Evolutionary conservation across 2,329 filamentous ascomycete species (phyloP).

Genomic region (Coniochaeta sp.): DNA sequence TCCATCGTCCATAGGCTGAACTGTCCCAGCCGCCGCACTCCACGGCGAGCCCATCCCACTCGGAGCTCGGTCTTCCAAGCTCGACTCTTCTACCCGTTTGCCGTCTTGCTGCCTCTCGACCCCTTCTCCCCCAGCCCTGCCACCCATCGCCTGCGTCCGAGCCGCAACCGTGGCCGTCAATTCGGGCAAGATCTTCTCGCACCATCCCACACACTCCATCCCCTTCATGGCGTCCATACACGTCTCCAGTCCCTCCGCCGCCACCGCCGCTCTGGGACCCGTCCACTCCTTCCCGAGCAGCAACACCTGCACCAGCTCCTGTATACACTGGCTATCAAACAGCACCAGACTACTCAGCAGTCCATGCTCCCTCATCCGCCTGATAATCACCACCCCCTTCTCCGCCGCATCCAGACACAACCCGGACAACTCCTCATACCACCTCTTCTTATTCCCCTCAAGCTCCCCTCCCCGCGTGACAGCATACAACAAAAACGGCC

Average conservation of each 20-base stretch:
- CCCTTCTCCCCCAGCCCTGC: neutral
- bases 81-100: neutral
- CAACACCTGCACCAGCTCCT: constrained; percentile 6
- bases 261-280: neutral
- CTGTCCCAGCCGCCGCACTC: neutral
- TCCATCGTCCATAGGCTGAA: neutral
- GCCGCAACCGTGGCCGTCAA: constrained; percentile 3
- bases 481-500: constrained; percentile 5
- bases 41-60: neutral
- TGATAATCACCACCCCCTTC: constrained; percentile 2
- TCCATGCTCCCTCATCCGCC: neutral
- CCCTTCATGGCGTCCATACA: constrained; percentile 4
- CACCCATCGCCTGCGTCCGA: neutral
- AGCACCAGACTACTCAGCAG: constrained; percentile 5
- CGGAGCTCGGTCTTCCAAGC: too few relatives aligned
- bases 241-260: constrained; percentile 1
- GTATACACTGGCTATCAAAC: constrained; percentile 5
- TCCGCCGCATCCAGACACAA: constrained; percentile 3
- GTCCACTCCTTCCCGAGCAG: constrained; percentile 2
- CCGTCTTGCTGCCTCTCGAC: neutral
- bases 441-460: neutral
- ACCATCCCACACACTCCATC: constrained; percentile 5
- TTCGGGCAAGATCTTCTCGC: constrained; percentile 6
- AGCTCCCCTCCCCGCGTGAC: neutral
- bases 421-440: constrained; percentile 2